Conservation (phyloP, 768 basidiomycete genomes). For the Leucocoprinus birnbaumii region DNA sequence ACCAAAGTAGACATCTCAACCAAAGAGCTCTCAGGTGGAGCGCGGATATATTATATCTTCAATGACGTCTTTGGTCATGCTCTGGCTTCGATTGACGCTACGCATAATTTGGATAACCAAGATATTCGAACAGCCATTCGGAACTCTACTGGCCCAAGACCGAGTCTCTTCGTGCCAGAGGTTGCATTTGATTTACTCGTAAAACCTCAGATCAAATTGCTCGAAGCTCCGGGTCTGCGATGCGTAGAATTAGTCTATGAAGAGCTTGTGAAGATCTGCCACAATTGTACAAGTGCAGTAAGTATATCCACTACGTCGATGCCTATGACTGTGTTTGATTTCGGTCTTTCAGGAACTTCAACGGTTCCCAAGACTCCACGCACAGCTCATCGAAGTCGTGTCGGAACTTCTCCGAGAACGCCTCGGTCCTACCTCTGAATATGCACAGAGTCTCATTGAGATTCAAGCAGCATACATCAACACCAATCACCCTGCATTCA, state of each 20-base stretch:
- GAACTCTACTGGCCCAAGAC: conserved; percentile 95
- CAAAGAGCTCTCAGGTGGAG: conserved; percentile 97
- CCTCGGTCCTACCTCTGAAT: conserved; percentile 94
- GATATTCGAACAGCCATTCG: conserved; percentile 98
- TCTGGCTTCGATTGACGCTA: conserved; percentile 85
- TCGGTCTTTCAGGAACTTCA: conserved; percentile 71
- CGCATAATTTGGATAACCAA: conserved; percentile 84
- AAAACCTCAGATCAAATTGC: conserved; percentile 95
- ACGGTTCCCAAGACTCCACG: conserved; percentile 91
- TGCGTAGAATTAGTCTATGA: conserved; percentile 99
- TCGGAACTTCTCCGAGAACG: conserved; percentile 94
- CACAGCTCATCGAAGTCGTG: conserved; percentile 94
- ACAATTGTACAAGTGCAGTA: conserved; percentile 92
- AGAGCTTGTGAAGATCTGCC: conserved; percentile 98
- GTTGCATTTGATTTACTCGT: conserved; percentile 95
- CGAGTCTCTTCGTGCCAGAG: conserved; percentile 96
- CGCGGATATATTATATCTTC: conserved; percentile 99
- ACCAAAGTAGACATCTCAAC: conserved; percentile 96
- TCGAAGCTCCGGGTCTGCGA: conserved; percentile 91
- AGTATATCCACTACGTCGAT: conserved; percentile 21
- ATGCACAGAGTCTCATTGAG: conserved; percentile 90
- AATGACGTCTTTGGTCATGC: conserved; percentile 97
- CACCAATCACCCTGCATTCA: conserved; percentile 96
- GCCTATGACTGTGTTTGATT: not conserved
- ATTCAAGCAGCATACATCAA: conserved; percentile 99